Evolutionary conservation across 164 flowering plant genomes (phyloP).

Genomic region (Magnolia officinalis): DNA sequence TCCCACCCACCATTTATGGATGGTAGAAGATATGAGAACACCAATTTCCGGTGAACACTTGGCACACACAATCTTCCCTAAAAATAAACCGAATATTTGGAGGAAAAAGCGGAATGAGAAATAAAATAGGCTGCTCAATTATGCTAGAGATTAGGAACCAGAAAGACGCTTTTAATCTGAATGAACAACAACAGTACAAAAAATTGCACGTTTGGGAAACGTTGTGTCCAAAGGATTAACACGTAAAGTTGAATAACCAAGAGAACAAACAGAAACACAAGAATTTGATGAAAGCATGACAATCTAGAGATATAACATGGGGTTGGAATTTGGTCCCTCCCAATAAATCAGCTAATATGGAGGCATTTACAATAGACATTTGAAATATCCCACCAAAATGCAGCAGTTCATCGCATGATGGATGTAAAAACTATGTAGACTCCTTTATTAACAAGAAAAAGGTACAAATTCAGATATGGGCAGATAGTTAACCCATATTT

Average conservation of each 20-base stretch:
- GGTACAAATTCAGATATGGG: too few species aligned
- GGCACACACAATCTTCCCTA: not conserved
- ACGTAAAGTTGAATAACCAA: not conserved
- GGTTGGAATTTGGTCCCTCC: not conserved
- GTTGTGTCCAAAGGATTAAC: too few species aligned
- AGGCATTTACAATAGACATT: not conserved
- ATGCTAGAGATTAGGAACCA: not conserved
- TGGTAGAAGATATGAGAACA: not conserved
- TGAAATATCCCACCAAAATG: too few species aligned
- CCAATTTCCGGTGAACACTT: not conserved
- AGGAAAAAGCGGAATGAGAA: not conserved
- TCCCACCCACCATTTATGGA: not conserved
- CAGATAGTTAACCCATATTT: too few species aligned
- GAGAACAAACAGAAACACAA: not conserved
- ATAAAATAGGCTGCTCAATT: not conserved
- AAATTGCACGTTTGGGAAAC: not conserved
- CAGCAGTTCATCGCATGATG: too few species aligned
- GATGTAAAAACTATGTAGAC: too few species aligned
- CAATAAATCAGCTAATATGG: not conserved
- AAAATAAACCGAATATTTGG: not conserved
- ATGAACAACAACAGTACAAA: not conserved
- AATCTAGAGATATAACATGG: not conserved
- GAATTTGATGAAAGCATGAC: not conserved
- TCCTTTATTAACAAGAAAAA: too few species aligned
- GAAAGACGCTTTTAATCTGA: not conserved